phyloP scores from a whole-genome alignment of 305 asterid species.

The Plantago lanceolata region DNA sequence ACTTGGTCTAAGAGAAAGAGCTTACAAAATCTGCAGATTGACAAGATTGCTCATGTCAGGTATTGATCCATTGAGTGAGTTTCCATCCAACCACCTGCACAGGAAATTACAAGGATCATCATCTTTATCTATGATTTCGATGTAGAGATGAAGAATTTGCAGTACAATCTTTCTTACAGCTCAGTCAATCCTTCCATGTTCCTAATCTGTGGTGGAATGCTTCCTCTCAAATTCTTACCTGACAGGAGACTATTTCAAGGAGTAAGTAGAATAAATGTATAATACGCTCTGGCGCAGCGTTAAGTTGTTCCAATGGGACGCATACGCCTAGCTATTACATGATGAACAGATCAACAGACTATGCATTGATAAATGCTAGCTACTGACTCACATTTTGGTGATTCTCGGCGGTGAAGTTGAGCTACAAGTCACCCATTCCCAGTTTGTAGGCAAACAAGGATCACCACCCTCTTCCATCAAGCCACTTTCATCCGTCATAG shows the following conservation, averaged over 20 bases:
- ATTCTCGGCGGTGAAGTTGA: slow-evolving; percentile 69
- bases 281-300: background rate
- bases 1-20: slow-evolving; percentile 19
- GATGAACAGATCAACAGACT: background rate
- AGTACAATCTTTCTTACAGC: slow-evolving; percentile 48
- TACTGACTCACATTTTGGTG: slow-evolving; percentile 63
- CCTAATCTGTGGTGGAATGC: slow-evolving; percentile 59
- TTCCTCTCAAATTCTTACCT: slow-evolving; percentile 63
- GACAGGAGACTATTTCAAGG: slow-evolving; percentile 59
- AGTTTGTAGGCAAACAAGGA: slow-evolving; percentile 72
- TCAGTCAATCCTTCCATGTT: slow-evolving; percentile 77
- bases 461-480: slow-evolving; percentile 65
- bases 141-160: slow-evolving; percentile 4
- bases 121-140: slow-evolving; percentile 10
- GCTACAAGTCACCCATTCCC: slow-evolving; percentile 91
- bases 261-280: slow-evolving; percentile 16
- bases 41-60: slow-evolving; percentile 79
- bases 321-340: too few relatives aligned
- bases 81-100: slow-evolving; percentile 81
- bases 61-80: slow-evolving; percentile 57
- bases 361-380: too few relatives aligned
- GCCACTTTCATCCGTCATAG: slow-evolving; percentile 44
- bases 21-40: slow-evolving; percentile 74
- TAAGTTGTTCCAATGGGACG: too few relatives aligned
- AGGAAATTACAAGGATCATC: slow-evolving; percentile 18